phyloP scores from a whole-genome alignment of 768 basidiomycete genomes.

The Tubosaeta sp. region DNA sequence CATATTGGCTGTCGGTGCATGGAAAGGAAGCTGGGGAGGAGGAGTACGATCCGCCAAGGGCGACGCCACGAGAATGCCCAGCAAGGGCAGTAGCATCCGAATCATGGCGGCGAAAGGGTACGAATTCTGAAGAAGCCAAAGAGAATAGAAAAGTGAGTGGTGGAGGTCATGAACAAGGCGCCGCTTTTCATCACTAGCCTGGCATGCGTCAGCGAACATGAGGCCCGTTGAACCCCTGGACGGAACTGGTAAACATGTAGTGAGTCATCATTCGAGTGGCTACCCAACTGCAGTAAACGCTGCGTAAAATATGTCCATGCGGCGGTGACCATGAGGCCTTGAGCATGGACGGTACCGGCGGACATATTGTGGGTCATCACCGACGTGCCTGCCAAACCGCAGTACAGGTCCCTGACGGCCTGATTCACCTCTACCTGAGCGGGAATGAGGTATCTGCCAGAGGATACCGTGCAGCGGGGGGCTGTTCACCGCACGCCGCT shows the following conservation, averaged over 20 bases:
- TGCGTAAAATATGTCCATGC: not conserved
- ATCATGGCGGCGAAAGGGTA: not conserved
- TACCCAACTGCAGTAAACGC: not conserved
- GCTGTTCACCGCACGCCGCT: too few relatives aligned
- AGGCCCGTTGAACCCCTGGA: conserved; percentile 4
- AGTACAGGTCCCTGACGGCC: not conserved
- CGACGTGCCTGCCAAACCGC: not conserved
- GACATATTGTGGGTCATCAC: conserved; percentile 2
- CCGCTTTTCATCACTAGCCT: conserved; percentile 8
- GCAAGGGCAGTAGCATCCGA: conserved; percentile 5
- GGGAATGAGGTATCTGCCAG: not conserved
- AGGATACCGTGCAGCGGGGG: too few relatives aligned
- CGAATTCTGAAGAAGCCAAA: conserved; percentile 4
- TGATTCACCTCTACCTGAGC: not conserved
- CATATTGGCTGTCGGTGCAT: not conserved
- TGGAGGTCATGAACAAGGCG: conserved; percentile 1
- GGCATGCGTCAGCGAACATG: conserved; percentile 7
- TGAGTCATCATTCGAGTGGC: conserved; percentile 1
- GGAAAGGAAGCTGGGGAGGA: not conserved
- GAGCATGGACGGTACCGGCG: not conserved
- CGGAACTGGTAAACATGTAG: not conserved
- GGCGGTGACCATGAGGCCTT: conserved; percentile 11
- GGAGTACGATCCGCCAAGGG: conserved; percentile 3
- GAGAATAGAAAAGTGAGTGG: conserved; percentile 4
- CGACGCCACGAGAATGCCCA: conserved; percentile 6